Conservation (phyloP, 192 early-diverging fungal genomes). For the Thamnidium elegans region DNA sequence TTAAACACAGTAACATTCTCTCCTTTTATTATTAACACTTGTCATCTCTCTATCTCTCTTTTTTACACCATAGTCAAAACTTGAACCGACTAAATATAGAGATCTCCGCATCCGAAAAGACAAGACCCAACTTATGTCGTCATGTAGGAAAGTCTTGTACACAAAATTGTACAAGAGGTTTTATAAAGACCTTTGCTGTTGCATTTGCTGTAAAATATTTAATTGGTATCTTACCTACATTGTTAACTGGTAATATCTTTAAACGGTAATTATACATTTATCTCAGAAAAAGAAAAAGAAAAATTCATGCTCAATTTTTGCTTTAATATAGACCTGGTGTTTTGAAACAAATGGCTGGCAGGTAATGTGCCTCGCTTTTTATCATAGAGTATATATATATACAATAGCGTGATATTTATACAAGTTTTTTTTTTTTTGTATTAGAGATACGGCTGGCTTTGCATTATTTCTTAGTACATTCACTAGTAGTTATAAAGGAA, state of each 20-base stretch:
- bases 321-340: constrained; percentile 34
- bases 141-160: constrained; percentile 63
- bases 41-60: background rate
- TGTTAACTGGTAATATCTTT: constrained; percentile 54
- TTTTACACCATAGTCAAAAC: constrained; percentile 46
- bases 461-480: constrained; percentile 65
- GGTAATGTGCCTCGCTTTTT: constrained; percentile 13
- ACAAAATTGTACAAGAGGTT: constrained; percentile 64
- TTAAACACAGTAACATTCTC: constrained; percentile 16
- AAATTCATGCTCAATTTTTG: background rate
- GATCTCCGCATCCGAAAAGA: constrained; percentile 26
- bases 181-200: constrained; percentile 59
- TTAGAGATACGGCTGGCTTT: constrained; percentile 61
- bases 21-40: background rate
- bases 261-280: constrained; percentile 40
- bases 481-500: constrained; percentile 61
- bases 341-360: constrained; percentile 46
- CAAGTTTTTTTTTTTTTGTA: background rate
- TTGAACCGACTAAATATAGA: constrained; percentile 40
- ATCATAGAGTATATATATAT: too few relatives aligned
- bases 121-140: constrained; percentile 41
- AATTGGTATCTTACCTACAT: constrained; percentile 49
- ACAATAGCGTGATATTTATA: background rate
- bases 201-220: constrained; percentile 60
- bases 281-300: too few relatives aligned